Base-by-base conservation (phyloP, 108 stramenopile species). In the Skeletonema grethae region DNA sequence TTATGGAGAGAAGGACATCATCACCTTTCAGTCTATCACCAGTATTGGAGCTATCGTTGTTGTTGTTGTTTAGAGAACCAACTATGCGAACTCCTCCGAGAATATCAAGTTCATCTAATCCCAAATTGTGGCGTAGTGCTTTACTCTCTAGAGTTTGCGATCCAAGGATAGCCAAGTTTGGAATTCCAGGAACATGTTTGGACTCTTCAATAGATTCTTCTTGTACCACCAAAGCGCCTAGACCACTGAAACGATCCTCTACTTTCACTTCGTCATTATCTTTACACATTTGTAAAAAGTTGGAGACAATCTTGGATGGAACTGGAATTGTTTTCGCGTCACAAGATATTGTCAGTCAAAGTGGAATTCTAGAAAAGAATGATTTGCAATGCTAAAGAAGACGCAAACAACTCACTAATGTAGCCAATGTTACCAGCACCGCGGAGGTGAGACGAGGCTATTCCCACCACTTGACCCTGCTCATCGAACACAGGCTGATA, bases 401-500 rank as follows among this genome's bases (percentile, higher is more conserved):
- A 28, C 25, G 25, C 25, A 28, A 28, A 28, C 25, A 28, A 28
- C 25, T 28, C 25, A 28, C 25, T 82, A 53, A 88, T 86, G 83
- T 87, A 87, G 10, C 88, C 88, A 25, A 87, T 89, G 31, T 90
- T 90, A 36, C 72, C 62, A 11, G 72, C 83, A 50, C 69, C 76
- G 5, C 66, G 67, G 22, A 89, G 73, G 41, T 59, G 63, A 32
- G 85, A 82, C 38, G 79, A 80, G n/a, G 89, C 86, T 34, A 90
- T 69, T 4, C 89, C 89, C 0, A 90, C 85, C 25, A 90, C 89
- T 53, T 82, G 66, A 4, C 85, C 84, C 25, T 57, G 39, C 62
- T 86, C 86, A 59, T 88, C 80, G 39, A 90, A 82, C 11, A 90
- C 89, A 0, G 89, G 89, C 31, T 85, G 81, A 34, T 22, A 12